Percentiles rank a stretch among this genome's conserved stretches.
phyloP scores from a whole-genome alignment of 2,329 filamentous ascomycete species.

The Monilinia fructicola region DNA sequence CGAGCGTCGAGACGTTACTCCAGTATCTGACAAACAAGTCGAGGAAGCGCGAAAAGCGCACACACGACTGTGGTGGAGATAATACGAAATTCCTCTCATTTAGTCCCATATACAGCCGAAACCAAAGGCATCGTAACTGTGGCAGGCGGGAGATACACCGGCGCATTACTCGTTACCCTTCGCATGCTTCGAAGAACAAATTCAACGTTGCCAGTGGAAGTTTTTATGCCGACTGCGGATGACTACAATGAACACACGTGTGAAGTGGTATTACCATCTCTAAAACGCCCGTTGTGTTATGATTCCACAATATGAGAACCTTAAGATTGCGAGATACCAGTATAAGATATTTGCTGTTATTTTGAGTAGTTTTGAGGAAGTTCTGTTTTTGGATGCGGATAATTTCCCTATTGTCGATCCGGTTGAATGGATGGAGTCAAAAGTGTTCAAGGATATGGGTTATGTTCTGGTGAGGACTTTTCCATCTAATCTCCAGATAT shows the following conservation, averaged over 20 bases:
- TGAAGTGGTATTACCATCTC: slow-evolving; percentile 41
- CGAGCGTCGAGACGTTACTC: slow-evolving; percentile 17
- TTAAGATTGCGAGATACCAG: slow-evolving; percentile 47
- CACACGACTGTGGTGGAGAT: slow-evolving; percentile 9
- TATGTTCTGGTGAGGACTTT: slow-evolving; percentile 40
- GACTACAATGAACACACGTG: slow-evolving; percentile 44
- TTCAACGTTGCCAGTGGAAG: slow-evolving; percentile 44
- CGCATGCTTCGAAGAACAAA: slow-evolving; percentile 45
- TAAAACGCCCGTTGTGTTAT: slow-evolving; percentile 45
- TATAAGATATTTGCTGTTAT: slow-evolving; percentile 50
- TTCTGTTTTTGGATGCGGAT: slow-evolving; percentile 51
- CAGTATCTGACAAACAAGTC: slow-evolving; percentile 14
- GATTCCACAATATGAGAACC: slow-evolving; percentile 43
- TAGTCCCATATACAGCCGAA: slow-evolving; percentile 8
- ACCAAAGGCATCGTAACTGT: slow-evolving; percentile 46
- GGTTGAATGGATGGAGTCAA: slow-evolving; percentile 43
- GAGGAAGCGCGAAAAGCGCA: not conserved
- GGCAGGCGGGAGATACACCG: slow-evolving; percentile 41
- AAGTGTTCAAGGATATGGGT: slow-evolving; percentile 45
- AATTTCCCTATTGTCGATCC: slow-evolving; percentile 46
- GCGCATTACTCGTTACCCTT: slow-evolving; percentile 43
- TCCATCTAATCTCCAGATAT: no score
- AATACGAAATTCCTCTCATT: not conserved
- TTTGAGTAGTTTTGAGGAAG: slow-evolving; percentile 50
- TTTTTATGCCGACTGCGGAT: slow-evolving; percentile 42